A percentile compares a stretch with the other conserved stretches of the same genome.
Conservation (phyloP, 1,284 basidiomycete genomes). For the Cystobasidiaceae sp. region DNA sequence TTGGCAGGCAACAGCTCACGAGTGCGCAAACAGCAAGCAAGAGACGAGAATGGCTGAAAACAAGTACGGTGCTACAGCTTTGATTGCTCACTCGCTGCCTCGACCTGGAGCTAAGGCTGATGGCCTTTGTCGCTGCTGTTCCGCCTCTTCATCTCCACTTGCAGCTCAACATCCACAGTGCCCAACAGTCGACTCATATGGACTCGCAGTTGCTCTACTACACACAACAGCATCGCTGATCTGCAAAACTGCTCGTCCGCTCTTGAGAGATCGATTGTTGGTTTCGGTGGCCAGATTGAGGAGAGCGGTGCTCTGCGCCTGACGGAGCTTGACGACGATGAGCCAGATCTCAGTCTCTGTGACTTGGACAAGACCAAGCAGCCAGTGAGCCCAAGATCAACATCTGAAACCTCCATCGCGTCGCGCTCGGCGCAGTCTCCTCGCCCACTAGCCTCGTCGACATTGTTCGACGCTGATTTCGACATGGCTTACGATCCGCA, state of each 20-base stretch:
- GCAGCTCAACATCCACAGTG: slow-evolving; percentile 8
- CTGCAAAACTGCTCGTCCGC: background rate
- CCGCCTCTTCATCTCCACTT: background rate
- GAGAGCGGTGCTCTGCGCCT: slow-evolving; percentile 18
- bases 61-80: too few relatives aligned
- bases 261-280: background rate
- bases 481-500: background rate
- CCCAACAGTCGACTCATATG: slow-evolving; percentile 15
- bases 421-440: background rate
- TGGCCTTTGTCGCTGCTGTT: slow-evolving; percentile 5
- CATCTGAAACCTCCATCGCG: background rate
- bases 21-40: too few relatives aligned
- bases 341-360: background rate
- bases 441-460: background rate
- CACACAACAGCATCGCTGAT: too few relatives aligned
- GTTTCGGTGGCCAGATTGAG: background rate
- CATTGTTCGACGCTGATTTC: slow-evolving; percentile 6
- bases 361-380: background rate
- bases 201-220: background rate
- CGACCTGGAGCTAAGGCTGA: background rate
- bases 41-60: too few relatives aligned
- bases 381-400: background rate
- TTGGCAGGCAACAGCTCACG: too few relatives aligned
- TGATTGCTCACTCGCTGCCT: background rate
- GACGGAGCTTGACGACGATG: background rate